Percentiles rank a stretch among this genome's conserved stretches.
phyloP scores from a whole-genome alignment of 192 early-diverging fungal genomes.

The Spinellus fusiger region DNA sequence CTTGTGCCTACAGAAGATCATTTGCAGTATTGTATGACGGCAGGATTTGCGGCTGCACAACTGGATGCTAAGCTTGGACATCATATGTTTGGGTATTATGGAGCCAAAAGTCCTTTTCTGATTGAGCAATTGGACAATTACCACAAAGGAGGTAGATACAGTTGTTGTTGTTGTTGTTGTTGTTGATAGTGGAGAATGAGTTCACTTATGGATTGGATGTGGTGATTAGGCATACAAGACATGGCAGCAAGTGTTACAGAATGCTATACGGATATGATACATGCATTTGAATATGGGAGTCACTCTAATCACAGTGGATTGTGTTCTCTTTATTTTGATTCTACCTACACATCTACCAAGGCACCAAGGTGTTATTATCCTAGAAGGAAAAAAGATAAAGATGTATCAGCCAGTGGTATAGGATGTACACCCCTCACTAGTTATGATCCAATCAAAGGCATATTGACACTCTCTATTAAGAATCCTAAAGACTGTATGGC shows the following conservation, averaged over 20 bases:
- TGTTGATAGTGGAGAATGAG: slow-evolving; percentile 26
- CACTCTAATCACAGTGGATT: background rate
- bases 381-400: background rate
- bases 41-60: slow-evolving; percentile 54
- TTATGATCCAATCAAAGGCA: background rate
- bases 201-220: too few species aligned
- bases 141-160: slow-evolving; percentile 54
- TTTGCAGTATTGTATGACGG: slow-evolving; percentile 48
- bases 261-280: slow-evolving; percentile 46
- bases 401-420: background rate
- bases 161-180: background rate
- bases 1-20: slow-evolving; percentile 30
- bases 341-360: background rate
- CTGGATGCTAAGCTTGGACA: slow-evolving; percentile 48
- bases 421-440: background rate
- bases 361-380: background rate
- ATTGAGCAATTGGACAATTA: slow-evolving; percentile 67
- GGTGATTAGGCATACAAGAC: slow-evolving; percentile 51
- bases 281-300: slow-evolving; percentile 39
- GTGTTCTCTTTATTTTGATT: slow-evolving; percentile 20
- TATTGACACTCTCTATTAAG: background rate
- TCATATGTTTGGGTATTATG: slow-evolving; percentile 51
- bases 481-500: background rate
- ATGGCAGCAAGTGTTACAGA: slow-evolving; percentile 50
- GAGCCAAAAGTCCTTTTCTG: slow-evolving; percentile 65